Evolutionary conservation across 2,329 filamentous ascomycete species (phyloP), one percentile per base, ranked within the genome.

Genomic region (Aspergillus ibericus): DNA sequence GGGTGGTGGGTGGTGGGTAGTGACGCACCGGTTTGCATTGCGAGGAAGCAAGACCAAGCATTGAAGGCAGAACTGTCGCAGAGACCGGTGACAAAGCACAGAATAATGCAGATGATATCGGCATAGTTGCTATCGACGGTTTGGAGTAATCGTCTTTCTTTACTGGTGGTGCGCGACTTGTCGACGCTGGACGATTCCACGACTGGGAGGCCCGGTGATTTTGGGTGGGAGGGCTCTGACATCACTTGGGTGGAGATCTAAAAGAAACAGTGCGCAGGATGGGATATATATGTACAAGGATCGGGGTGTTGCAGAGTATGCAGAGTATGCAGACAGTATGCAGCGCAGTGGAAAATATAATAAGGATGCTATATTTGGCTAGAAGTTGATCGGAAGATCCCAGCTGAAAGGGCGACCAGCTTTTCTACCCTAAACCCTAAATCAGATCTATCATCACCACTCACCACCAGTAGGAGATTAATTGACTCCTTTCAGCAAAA

Each of bases 21-120:
- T 15, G 22, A 61, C 68, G 27, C 73, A 79, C 78, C 78, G 2
- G 78, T 80, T 60, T 80, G 78, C 78, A 80, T 80, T 53, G 75
- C 76, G 40, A 80, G 68, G 67, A 80, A 80, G 60, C 77, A 80
- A 32, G 73, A 76, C 77, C 78, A 80, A 13, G 77, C 76, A 63
- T 77, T 78, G 68, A 79, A 80, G 10, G 77, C 74, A 40, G 75
- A 74, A 58, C 75, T 76, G 61, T 80, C 78, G 51, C 78, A 77
- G 18, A 80, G 68, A 1, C 78, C 78, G 0, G 77, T 79, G 32
- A 75, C 66, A 53, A 79, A 75, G 38, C 69, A 72, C 10, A 74
- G 68, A 56, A 80, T 61, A 63, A 80, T 59, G 72, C 67, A 77
- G 46, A 78, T 63, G 10, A 75, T 57, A 51, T 77, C 75, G 5